Base-by-base conservation (phyloP, 2,329 filamentous ascomycete genomes). In the Paraconiothyrium brasiliense region DNA sequence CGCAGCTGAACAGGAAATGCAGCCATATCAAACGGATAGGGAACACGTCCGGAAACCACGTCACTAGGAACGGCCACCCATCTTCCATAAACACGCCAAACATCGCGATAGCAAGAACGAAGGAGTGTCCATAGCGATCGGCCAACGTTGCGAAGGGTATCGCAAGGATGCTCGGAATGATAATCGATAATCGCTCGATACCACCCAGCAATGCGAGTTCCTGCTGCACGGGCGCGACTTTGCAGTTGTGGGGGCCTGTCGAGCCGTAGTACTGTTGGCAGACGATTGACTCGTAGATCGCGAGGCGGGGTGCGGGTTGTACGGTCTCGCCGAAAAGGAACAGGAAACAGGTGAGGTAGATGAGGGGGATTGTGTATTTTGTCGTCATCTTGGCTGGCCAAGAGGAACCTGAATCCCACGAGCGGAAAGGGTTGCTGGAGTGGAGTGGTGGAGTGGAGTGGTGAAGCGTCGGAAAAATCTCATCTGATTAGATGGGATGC, bases 91-190 rank as follows among this genome's bases (percentile, higher is more conserved):
- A 60, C 0, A 64, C 47, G 34, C 68, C 68, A 22, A 67, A 64
- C 6, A 70, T 34, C 1, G 68, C 68, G 46, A 70, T 32, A 0
- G 60, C 62, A 6, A 70, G 54, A 20, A 70, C 63, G 4, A 62
- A 27, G 1, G 60, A 61, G 35, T 70, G 68, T 1, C 68, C 68
- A 44, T 60, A 59, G 2, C 63, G 61, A 44, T 70, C 68, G 9
- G 68, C 68, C 1, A 70, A 57, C 39, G 63, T 63, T 8, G 66
- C 66, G 24, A 70, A 70, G 0, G 68, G 68, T 27, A 70, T 66
- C 2, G 63, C 63, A 6, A 70, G 59, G 8, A 70, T 54, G 14
- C 63, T 66, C 6, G 68, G 68, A 4, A 70, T 64, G 20, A 70
- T 63, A 5, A 68, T 64, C 0, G 62, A 64, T 2, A 70, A 55